phyloP scores from a whole-genome alignment of 306 rosid genomes.

The Arachis stenosperma region DNA sequence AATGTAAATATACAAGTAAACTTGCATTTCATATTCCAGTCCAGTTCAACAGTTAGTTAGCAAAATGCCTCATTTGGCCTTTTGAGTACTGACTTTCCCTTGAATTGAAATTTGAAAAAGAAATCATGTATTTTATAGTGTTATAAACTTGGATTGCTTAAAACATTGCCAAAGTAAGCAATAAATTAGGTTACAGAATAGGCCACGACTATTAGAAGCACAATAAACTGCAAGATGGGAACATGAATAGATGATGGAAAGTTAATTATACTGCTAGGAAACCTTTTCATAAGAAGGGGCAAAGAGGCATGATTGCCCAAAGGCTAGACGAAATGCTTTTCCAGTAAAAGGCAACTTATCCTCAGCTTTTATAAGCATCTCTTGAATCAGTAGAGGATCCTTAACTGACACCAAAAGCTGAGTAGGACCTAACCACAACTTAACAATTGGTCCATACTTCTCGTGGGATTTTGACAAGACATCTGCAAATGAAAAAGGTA shows the following conservation, averaged over 20 bases:
- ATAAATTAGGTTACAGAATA: slow-evolving; percentile 3
- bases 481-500: slow-evolving; percentile 52
- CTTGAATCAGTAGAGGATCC: slow-evolving; percentile 65
- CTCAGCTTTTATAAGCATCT: slow-evolving; percentile 72
- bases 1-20: background rate
- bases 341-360: slow-evolving; percentile 75
- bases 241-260: background rate
- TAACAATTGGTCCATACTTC: slow-evolving; percentile 68
- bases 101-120: background rate
- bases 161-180: background rate
- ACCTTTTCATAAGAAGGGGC: slow-evolving; percentile 78
- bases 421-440: slow-evolving; percentile 87
- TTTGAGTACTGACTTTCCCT: background rate
- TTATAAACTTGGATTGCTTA: background rate
- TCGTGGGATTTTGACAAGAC: slow-evolving; percentile 63
- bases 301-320: slow-evolving; percentile 77
- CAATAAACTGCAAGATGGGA: background rate
- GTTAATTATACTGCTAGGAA: slow-evolving; percentile 9
- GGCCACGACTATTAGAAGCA: slow-evolving; percentile 1
- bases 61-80: background rate
- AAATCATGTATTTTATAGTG: slow-evolving; percentile 7
- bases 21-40: background rate
- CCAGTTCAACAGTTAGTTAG: slow-evolving; percentile 1
- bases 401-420: slow-evolving; percentile 80
- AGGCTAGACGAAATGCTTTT: slow-evolving; percentile 67